phyloP scores from a whole-genome alignment of 768 basidiomycete genomes.

The Jaapia argillacea region DNA sequence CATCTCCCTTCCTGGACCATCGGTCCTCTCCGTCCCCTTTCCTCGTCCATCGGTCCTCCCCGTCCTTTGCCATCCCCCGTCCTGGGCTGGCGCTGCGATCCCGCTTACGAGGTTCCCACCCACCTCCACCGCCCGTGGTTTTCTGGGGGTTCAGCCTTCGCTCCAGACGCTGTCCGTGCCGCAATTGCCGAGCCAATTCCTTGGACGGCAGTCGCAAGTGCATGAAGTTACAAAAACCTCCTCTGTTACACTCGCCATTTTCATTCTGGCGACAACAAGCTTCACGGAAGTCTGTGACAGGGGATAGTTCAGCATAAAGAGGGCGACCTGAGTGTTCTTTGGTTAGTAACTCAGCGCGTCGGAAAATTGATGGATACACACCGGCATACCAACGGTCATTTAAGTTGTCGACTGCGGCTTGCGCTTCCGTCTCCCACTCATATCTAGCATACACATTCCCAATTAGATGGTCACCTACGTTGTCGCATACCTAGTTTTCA shows the following conservation, averaged over 20 bases:
- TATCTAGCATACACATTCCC: slow-evolving; percentile 97
- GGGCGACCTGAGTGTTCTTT: slow-evolving; percentile 58
- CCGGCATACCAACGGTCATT: slow-evolving; percentile 99
- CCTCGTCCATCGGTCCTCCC: slow-evolving; percentile 74
- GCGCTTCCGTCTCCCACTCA: slow-evolving; percentile 98
- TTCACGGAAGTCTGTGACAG: slow-evolving; percentile 98
- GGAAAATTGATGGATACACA: slow-evolving; percentile 25
- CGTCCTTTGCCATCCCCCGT: slow-evolving; percentile 46
- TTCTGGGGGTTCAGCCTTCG: slow-evolving; percentile 64
- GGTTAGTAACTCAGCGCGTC: slow-evolving; percentile 4
- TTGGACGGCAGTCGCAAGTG: slow-evolving; percentile 85
- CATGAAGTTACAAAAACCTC: slow-evolving; percentile 99
- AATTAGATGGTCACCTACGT: slow-evolving; percentile 97
- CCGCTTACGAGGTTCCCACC: slow-evolving; percentile 76
- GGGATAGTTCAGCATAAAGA: slow-evolving; percentile 92
- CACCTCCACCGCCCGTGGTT: slow-evolving; percentile 55
- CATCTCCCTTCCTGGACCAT: slow-evolving; percentile 22
- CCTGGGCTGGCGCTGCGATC: slow-evolving; percentile 72
- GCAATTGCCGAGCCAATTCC: slow-evolving; percentile 69
- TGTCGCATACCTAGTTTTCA: slow-evolving; percentile 75
- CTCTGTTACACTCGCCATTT: slow-evolving; percentile 95
- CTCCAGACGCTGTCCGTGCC: slow-evolving; percentile 77
- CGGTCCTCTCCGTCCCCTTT: slow-evolving; percentile 65
- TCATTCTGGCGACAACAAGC: slow-evolving; percentile 99
- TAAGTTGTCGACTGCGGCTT: slow-evolving; percentile 82